Conservation (phyloP, 306 rosid species). For the Citrullus amarus region DNA sequence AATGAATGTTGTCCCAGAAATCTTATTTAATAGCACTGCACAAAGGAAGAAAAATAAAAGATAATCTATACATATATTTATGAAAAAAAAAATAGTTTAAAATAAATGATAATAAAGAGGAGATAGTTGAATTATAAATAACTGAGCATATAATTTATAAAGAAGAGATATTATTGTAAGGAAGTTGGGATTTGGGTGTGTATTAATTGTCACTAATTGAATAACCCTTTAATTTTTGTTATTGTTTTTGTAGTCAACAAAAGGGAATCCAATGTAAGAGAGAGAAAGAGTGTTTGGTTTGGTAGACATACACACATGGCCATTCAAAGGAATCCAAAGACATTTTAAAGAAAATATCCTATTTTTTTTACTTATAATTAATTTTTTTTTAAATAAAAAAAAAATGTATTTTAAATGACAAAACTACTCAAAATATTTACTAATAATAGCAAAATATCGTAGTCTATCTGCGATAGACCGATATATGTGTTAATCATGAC, state of each 20-base stretch:
- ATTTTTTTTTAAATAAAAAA: no score
- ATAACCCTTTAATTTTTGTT: neutral
- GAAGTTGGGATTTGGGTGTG: slow-evolving; percentile 10
- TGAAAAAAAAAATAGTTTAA: neutral
- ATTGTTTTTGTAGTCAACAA: neutral
- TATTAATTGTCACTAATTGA: slow-evolving; percentile 6
- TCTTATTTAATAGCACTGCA: neutral
- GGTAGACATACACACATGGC: slow-evolving; percentile 6
- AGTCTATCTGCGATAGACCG: no score
- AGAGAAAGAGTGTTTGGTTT: neutral
- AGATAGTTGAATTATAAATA: neutral
- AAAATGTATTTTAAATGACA: no score
- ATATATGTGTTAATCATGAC: no score
- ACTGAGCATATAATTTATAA: neutral
- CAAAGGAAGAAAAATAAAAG: neutral
- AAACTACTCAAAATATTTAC: no score
- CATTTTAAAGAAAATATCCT: neutral
- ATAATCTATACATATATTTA: neutral
- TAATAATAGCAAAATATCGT: no score
- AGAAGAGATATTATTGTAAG: neutral
- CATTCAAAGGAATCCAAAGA: slow-evolving; percentile 6
- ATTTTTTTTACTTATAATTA: no score
- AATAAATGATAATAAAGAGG: neutral
- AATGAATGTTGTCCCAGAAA: neutral
- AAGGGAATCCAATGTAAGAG: slow-evolving; percentile 1